phyloP scores from a whole-genome alignment of 768 basidiomycete genomes.

The Panaeolus cyanescens region DNA sequence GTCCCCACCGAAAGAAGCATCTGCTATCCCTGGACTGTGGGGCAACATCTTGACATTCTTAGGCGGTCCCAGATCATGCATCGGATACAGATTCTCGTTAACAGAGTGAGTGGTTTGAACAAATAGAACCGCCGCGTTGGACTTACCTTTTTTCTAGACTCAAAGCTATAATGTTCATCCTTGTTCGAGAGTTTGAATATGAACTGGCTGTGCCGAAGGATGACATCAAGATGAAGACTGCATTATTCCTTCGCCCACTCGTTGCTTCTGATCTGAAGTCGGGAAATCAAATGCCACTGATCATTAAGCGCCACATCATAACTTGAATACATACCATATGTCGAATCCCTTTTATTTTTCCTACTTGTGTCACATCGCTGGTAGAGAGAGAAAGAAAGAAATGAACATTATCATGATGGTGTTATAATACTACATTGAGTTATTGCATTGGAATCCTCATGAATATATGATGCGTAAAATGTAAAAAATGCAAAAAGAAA shows the following conservation, averaged over 20 bases:
- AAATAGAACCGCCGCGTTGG: conserved; percentile 25
- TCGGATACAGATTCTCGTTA: conserved; percentile 66
- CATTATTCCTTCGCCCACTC: conserved; percentile 40
- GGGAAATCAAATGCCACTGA: conserved; percentile 40
- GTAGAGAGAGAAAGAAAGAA: not conserved
- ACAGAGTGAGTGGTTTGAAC: conserved; percentile 44
- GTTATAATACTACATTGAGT: conserved; percentile 3
- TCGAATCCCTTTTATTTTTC: too few relatives aligned
- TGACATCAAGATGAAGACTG: conserved; percentile 24
- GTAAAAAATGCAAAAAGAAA: conserved; percentile 1
- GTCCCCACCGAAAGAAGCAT: conserved; percentile 41
- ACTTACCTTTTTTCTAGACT: not conserved
- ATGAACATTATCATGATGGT: not conserved
- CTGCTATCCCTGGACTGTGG: conserved; percentile 58
- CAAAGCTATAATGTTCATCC: not conserved
- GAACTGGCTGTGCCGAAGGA: conserved; percentile 37
- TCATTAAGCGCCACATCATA: conserved; percentile 18
- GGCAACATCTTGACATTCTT: conserved; percentile 60
- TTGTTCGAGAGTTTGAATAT: conserved; percentile 18
- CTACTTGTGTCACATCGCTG: too few relatives aligned
- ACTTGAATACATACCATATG: too few relatives aligned
- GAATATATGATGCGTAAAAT: conserved; percentile 2
- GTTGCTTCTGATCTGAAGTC: conserved; percentile 32
- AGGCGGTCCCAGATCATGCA: conserved; percentile 65
- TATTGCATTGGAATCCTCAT: conserved; percentile 3